Base-by-base conservation (phyloP, 306 rosid genomes). In the Cicer judaicum region DNA sequence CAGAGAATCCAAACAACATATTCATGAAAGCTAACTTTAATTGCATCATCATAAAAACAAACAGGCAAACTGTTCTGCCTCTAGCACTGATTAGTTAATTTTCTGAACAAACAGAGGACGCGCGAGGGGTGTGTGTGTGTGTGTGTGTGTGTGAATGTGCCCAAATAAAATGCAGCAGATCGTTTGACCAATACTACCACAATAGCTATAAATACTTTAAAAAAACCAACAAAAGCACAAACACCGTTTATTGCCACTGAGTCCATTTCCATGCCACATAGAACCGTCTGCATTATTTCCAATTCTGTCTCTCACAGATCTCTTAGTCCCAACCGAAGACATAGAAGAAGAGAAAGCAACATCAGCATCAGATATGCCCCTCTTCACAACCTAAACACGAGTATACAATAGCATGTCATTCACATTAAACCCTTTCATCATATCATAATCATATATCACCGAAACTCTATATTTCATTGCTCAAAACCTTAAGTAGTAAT, bases 281-380 rank as follows among this genome's bases (percentile, higher is more conserved):
- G 82, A 82, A 80, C 76, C 69, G 52, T 88, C 94, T 55, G 59
- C 84, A 76, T 71, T 88, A 76, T 68, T 72, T 74, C 96, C 96
- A 78, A 93, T 85, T 76, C 97, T 91, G 74, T 93, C 98, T 87
- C 97, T 85, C 38, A 93, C 85, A 63, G 96, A 91, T 76, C 98
- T 89, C 84, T 93, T 93, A 54, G 87, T 76, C 80, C 98, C 94
- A 53, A 82, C 73, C 5, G 73, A 65, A n/a, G 81, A 76, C 63
- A 81, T 18, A 76, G 88, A 80, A 60, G 82, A 85, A 78, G 84
- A 65, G 78, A 74, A 76, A 44, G 90, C 79, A 78, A 36, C 85
- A 83, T 79, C 88, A 0, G 84, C 40, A 21, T 65, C 64, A 64
- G 90, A 85, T 15, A 72, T 66, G 34, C 80, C 83, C 88, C 88